Conservation (phyloP, 2,329 filamentous ascomycete genomes). For the Cryoendolithus antarcticus region DNA sequence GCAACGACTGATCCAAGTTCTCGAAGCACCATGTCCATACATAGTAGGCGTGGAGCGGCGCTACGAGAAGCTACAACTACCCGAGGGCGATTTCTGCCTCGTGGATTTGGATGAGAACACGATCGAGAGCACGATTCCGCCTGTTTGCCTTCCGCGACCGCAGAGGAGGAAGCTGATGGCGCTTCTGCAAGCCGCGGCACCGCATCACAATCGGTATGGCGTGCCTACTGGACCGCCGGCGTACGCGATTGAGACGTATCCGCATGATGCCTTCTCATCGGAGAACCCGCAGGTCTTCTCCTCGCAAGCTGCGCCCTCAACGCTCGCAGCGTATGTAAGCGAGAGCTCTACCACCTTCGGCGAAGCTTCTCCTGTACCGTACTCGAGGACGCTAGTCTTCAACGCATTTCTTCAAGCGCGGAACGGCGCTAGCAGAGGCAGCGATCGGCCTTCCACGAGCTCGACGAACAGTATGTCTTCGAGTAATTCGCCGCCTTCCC, state of each 20-base stretch:
- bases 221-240: conserved; percentile 80
- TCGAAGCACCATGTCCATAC: conserved; percentile 92
- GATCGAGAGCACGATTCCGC: conserved; percentile 70
- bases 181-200: conserved; percentile 77
- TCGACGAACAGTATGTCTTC: conserved; percentile 33
- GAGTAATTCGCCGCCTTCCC: conserved; percentile 42
- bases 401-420: conserved; percentile 80
- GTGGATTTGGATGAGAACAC: conserved; percentile 87
- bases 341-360: conserved; percentile 85
- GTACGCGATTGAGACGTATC: conserved; percentile 87
- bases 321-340: conserved; percentile 72
- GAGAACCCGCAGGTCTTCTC: conserved; percentile 75
- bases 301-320: conserved; percentile 54
- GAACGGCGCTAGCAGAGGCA: conserved; percentile 45
- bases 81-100: conserved; percentile 89
- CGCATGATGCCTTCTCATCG: conserved; percentile 77
- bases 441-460: conserved; percentile 68
- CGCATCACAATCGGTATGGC: conserved; percentile 75
- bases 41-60: conserved; percentile 91
- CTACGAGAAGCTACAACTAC: conserved; percentile 74
- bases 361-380: conserved; percentile 41
- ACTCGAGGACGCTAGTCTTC: conserved; percentile 57
- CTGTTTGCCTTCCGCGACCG: conserved; percentile 71
- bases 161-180: conserved; percentile 82
- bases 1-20: conserved; percentile 71